Conservation (phyloP, 805 yeast species). For the Metschnikowia drakensbergensis region DNA sequence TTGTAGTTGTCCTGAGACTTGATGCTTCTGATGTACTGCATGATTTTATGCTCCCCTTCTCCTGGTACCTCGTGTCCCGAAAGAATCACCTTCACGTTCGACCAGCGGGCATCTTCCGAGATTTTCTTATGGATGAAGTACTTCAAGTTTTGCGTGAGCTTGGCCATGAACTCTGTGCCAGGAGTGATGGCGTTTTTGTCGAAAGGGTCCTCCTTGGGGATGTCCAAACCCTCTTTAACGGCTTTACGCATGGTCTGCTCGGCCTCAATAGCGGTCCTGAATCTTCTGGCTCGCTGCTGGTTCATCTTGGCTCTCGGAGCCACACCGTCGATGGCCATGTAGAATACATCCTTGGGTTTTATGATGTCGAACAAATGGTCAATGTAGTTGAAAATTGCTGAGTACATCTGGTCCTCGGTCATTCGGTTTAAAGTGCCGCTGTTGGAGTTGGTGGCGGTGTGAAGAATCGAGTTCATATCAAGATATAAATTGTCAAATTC, state of each 20-base stretch:
- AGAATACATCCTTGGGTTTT: slow-evolving; percentile 79
- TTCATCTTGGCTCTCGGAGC: slow-evolving; percentile 99
- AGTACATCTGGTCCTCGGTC: slow-evolving; percentile 88
- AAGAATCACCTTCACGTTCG: slow-evolving; percentile 65
- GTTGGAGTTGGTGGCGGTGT: slow-evolving; percentile 84
- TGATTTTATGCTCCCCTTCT: slow-evolving; percentile 97
- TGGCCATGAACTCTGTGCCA: slow-evolving; percentile 95
- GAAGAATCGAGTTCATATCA: slow-evolving; percentile 97
- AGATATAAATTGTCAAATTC: slow-evolving; percentile 93
- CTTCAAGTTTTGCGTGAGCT: slow-evolving; percentile 72
- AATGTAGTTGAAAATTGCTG: slow-evolving; percentile 88
- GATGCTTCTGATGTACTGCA: slow-evolving; percentile 81
- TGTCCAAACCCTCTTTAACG: slow-evolving; percentile 61
- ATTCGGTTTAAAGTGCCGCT: slow-evolving; percentile 56
- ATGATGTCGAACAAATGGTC: slow-evolving; percentile 89
- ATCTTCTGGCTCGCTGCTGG: slow-evolving; percentile 94
- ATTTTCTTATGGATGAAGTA: slow-evolving; percentile 87
- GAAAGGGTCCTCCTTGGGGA: slow-evolving; percentile 82
- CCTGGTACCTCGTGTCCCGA: slow-evolving; percentile 98
- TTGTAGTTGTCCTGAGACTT: slow-evolving; percentile 72
- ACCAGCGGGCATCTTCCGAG: slow-evolving; percentile 84
- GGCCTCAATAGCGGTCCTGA: slow-evolving; percentile 90
- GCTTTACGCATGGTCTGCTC: slow-evolving; percentile 76
- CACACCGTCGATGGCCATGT: slow-evolving; percentile 98
- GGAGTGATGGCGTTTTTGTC: slow-evolving; percentile 94